Evolutionary conservation across 352 stramenopile species (phyloP), one percentile per base, ranked within the genome.

Genomic region (Peronospora farinosa): DNA sequence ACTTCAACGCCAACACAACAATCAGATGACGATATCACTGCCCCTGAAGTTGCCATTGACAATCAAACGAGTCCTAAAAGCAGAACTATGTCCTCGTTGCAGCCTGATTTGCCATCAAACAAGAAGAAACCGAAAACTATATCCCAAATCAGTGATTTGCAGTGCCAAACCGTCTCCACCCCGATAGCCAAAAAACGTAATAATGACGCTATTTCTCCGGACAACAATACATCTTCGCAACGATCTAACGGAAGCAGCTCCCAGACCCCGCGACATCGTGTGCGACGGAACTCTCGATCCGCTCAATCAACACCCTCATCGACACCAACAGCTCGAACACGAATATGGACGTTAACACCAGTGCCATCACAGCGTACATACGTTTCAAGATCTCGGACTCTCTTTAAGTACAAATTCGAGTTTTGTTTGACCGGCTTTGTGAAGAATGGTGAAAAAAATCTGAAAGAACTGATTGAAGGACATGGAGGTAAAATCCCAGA

Each of bases 361-460:
- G 48, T 85, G 1, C 75, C 76, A n/a, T 57, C 67, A 17, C 68
- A 69, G 2, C 63, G 71, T n/a, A 36, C 55, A 5, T 84, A 84
- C 8, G 43, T 42, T 4, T 81, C 79, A 8, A 67, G 74, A 16
- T 72, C 68, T 17, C 73, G 68, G 41, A 78, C 72, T 7, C 46
- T 88, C 10, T 88, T 90, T 40, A 85, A 79, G 65, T 72, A 72
- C 54, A 86, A 84, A 28, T 84, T 78, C 30, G 69, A 87, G 41
- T 91, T 91, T 59, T 86, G 76, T 30, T 50, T 91, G 49, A 87
- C 79, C 0, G 79, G 79, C 0, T 91, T 91, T 11, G 55, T 73
- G 13, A 73, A 72, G 2, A 63, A 72, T 9, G 72, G 74, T 1
- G 64, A 84, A 41, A 47, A 61, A 28, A 76, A 50, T 23, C 50